Evolutionary conservation across 345 rosid species (phyloP).

Genomic region (Turnera subulata): DNA sequence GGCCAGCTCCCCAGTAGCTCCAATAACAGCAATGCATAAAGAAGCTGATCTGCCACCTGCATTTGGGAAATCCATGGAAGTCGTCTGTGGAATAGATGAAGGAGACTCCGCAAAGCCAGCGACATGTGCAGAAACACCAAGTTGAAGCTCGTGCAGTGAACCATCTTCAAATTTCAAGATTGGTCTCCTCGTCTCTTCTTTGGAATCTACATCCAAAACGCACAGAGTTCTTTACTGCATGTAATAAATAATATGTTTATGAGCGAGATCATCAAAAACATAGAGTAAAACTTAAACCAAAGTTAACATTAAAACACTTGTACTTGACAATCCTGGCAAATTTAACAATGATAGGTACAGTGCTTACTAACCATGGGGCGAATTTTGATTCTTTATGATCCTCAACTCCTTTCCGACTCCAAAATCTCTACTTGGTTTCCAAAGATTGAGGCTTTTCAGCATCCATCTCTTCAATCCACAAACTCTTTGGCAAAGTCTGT

Average conservation of each 20-base stretch:
- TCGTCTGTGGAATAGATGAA: constrained; percentile 15
- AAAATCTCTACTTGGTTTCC: constrained; percentile 22
- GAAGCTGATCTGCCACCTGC: constrained; percentile 38
- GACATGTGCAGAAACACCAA: constrained; percentile 8
- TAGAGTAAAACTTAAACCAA: neutral
- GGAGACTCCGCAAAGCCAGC: constrained; percentile 12
- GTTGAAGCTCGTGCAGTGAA: constrained; percentile 11
- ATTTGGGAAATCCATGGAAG: constrained; percentile 21
- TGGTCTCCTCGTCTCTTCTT: constrained; percentile 15
- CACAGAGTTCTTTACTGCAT: neutral
- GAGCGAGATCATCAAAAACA: neutral
- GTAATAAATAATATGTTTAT: neutral
- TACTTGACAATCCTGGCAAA: neutral
- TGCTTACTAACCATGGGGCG: constrained; percentile 21
- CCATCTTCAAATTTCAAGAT: constrained; percentile 19
- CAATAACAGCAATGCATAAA: constrained; percentile 67
- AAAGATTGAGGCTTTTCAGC: constrained; percentile 33
- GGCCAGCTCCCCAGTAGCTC: constrained; percentile 79
- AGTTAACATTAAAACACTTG: neutral
- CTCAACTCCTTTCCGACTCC: constrained; percentile 29
- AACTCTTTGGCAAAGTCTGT: constrained; percentile 35
- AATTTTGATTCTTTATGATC: constrained; percentile 31
- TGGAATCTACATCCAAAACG: constrained; percentile 14
- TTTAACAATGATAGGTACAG: no score
- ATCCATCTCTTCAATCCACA: constrained; percentile 45